phyloP scores from a whole-genome alignment of 352 stramenopile species.

The Phytopythium boreale region DNA sequence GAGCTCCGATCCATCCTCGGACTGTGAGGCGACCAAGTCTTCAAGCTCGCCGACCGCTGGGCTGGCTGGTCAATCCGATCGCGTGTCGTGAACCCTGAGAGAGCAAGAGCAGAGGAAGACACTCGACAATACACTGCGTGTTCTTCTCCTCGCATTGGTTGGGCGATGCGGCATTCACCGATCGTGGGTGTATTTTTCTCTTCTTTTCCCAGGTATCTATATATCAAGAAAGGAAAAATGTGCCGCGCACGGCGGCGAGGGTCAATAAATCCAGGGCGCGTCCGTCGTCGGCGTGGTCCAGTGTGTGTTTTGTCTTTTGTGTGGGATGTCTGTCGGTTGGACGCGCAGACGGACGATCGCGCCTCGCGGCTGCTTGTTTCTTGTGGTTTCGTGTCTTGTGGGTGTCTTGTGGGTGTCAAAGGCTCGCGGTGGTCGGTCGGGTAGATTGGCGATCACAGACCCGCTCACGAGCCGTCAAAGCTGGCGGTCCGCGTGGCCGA shows the following conservation, averaged over 20 bases:
- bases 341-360: not conserved
- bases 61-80: too few species aligned
- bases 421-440: not conserved
- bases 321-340: not conserved
- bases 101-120: not conserved
- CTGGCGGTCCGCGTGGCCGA: constrained; percentile 44
- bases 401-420: not conserved
- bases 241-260: not conserved
- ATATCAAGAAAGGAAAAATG: constrained; percentile 9
- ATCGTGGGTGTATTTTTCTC: constrained; percentile 7
- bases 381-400: not conserved
- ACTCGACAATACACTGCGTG: not conserved
- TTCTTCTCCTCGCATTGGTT: not conserved
- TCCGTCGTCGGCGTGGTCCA: not conserved
- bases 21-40: not conserved
- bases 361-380: not conserved
- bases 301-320: not conserved
- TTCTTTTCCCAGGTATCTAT: constrained; percentile 7
- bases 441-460: not conserved
- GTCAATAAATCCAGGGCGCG: not conserved
- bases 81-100: not conserved
- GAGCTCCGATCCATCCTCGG: constrained; percentile 45
- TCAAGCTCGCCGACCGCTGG: too few species aligned
- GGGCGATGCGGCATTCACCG: not conserved
- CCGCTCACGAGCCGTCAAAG: constrained; percentile 47